Percentiles rank a stretch among this genome's conserved stretches.
These are phyloP conservation scores for Scenedesmus sp. DNA, from an alignment of 163 green algal genomes.

Conservation along the genomic window DNA sequence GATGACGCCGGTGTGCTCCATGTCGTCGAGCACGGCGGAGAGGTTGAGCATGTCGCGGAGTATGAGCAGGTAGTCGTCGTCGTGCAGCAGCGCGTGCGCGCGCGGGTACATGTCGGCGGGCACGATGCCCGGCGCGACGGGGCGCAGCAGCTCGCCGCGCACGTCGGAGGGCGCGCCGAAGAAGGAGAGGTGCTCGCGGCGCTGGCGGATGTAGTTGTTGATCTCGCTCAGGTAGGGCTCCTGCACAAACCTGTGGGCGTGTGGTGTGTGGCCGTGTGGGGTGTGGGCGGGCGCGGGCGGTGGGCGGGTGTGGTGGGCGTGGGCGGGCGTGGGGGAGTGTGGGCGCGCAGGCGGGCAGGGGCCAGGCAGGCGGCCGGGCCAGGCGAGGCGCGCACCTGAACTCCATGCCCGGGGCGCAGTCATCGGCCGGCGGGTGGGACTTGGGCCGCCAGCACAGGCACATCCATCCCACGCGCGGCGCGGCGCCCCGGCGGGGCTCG, in stretches of 20 bases:
- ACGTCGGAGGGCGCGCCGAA: conserved; percentile 57
- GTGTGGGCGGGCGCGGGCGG: not conserved
- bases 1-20: conserved; percentile 64
- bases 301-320: not conserved
- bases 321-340: no score
- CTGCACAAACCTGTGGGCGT: conserved; percentile 35
- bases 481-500: conserved; percentile 7
- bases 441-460: conserved; percentile 46
- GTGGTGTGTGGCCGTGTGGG: not conserved
- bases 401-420: conserved; percentile 42
- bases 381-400: conserved; percentile 10
- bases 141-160: conserved; percentile 56
- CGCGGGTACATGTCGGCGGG: conserved; percentile 63
- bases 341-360: no score
- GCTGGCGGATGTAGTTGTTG: conserved; percentile 62
- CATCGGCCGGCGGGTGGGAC: conserved; percentile 35
- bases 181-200: conserved; percentile 58
- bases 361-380: not conserved
- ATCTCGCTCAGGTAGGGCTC: conserved; percentile 66
- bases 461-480: conserved; percentile 31
- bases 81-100: conserved; percentile 48
- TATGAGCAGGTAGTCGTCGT: conserved; percentile 67
- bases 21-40: conserved; percentile 65
- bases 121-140: conserved; percentile 53
- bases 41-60: conserved; percentile 70